These are phyloP conservation scores for Pythium dissotocum DNA, from an alignment of 352 stramenopile genomes.

Conservation along the genomic window DNA sequence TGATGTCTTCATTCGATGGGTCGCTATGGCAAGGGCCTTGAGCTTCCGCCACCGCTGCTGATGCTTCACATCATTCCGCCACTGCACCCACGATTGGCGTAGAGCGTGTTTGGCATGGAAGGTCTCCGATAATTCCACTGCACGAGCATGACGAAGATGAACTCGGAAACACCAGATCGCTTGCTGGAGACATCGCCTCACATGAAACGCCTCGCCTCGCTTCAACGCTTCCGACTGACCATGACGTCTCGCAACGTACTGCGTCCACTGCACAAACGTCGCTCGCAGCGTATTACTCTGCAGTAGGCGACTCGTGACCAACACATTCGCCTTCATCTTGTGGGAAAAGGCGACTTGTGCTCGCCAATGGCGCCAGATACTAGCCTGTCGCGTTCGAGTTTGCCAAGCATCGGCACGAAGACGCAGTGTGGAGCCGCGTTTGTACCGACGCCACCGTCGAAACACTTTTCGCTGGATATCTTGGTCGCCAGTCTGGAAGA, in stretches of 20 bases:
- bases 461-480: conserved; percentile 8
- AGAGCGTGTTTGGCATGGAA: conserved; percentile 8
- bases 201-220: background rate
- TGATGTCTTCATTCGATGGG: background rate
- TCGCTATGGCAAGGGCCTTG: background rate
- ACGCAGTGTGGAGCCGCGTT: background rate
- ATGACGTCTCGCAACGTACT: background rate
- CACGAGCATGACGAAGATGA: conserved; percentile 2
- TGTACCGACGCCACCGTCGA: conserved; percentile 19
- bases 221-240: background rate
- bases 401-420: conserved; percentile 3
- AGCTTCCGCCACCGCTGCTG: background rate
- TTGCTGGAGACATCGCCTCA: background rate
- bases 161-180: background rate
- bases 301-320: conserved; percentile 15
- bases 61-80: background rate
- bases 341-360: conserved; percentile 7
- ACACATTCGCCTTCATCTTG: conserved; percentile 17
- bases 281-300: conserved; percentile 17
- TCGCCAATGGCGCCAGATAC: conserved; percentile 13
- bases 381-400: background rate
- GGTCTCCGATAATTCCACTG: background rate
- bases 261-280: conserved; percentile 9
- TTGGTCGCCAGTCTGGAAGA: conserved; percentile 19
- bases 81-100: conserved; percentile 1